A percentile compares a stretch with the other conserved stretches of the same genome.
Evolutionary conservation across 75 land plant genomes (phyloP).

Genomic region (Cunninghamia lanceolata): DNA sequence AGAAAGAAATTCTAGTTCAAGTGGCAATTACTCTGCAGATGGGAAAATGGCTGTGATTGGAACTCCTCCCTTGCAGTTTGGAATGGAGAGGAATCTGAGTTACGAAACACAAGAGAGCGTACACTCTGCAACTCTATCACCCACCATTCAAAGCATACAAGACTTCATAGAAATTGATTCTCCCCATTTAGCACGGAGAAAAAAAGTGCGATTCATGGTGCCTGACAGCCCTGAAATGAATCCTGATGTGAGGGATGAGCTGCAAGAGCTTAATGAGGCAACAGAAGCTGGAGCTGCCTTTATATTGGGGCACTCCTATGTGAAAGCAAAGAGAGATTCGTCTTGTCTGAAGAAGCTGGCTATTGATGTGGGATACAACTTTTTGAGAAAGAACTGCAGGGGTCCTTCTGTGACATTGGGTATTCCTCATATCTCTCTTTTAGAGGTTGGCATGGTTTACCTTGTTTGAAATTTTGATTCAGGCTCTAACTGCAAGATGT

Average conservation of each 20-base stretch:
- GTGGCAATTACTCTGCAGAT: conserved; percentile 30
- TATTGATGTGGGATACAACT: conserved; percentile 40
- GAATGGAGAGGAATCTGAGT: conserved; percentile 4
- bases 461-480: conserved; percentile 18
- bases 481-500: background rate
- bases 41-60: conserved; percentile 50
- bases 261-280: conserved; percentile 41
- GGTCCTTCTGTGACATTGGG: conserved; percentile 36
- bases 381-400: conserved; percentile 47
- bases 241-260: conserved; percentile 20
- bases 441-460: conserved; percentile 61
- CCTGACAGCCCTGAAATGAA: conserved; percentile 26
- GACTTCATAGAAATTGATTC: conserved; percentile 5
- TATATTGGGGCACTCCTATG: conserved; percentile 49
- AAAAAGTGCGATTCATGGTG: conserved; percentile 31
- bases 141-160: conserved; percentile 7
- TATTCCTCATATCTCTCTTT: conserved; percentile 44
- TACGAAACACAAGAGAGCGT: conserved; percentile 11
- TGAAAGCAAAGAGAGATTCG: conserved; percentile 42
- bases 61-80: conserved; percentile 6
- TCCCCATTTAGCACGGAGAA: conserved; percentile 18
- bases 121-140: conserved; percentile 1
- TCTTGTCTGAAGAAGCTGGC: conserved; percentile 35
- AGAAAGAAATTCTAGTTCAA: conserved; percentile 15
- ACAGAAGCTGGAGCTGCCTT: conserved; percentile 54